Percentiles rank a stretch among this genome's conserved stretches.
Evolutionary conservation across 768 basidiomycete genomes (phyloP).

Genomic region (Neoboletus magnificus): DNA sequence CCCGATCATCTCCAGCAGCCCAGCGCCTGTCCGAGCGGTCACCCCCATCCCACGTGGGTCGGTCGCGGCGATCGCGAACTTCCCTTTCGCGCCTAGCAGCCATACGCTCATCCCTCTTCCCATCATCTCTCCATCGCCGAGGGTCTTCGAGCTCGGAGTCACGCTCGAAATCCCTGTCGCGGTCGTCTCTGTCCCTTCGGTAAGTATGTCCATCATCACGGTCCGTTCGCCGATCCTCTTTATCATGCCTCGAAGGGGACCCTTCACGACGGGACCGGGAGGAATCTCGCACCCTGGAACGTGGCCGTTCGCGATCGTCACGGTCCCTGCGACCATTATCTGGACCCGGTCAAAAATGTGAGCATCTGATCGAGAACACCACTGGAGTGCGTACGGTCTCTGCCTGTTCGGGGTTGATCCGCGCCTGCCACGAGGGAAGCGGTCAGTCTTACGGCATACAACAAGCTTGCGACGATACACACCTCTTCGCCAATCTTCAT

Average conservation of each 20-base stretch:
- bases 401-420: slow-evolving; percentile 47
- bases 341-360: slow-evolving; percentile 36
- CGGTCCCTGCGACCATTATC: slow-evolving; percentile 56
- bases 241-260: slow-evolving; percentile 52
- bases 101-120: slow-evolving; percentile 73
- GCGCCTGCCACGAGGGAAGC: slow-evolving; percentile 33
- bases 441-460: not conserved
- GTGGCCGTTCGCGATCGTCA: slow-evolving; percentile 60
- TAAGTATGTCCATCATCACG: slow-evolving; percentile 27
- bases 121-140: slow-evolving; percentile 79
- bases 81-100: slow-evolving; percentile 59
- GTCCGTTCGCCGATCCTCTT: slow-evolving; percentile 36
- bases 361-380: not conserved
- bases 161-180: slow-evolving; percentile 42
- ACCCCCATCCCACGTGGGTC: slow-evolving; percentile 46
- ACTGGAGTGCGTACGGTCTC: slow-evolving; percentile 51
- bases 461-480: slow-evolving; percentile 20
- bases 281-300: slow-evolving; percentile 61
- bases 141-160: slow-evolving; percentile 62
- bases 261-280: slow-evolving; percentile 59
- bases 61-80: slow-evolving; percentile 44
- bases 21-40: slow-evolving; percentile 52
- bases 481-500: slow-evolving; percentile 88
- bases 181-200: slow-evolving; percentile 36
- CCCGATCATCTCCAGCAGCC: slow-evolving; percentile 65